Base-by-base conservation (phyloP, 768 basidiomycete genomes). In the Boletus pseudopeckii region DNA sequence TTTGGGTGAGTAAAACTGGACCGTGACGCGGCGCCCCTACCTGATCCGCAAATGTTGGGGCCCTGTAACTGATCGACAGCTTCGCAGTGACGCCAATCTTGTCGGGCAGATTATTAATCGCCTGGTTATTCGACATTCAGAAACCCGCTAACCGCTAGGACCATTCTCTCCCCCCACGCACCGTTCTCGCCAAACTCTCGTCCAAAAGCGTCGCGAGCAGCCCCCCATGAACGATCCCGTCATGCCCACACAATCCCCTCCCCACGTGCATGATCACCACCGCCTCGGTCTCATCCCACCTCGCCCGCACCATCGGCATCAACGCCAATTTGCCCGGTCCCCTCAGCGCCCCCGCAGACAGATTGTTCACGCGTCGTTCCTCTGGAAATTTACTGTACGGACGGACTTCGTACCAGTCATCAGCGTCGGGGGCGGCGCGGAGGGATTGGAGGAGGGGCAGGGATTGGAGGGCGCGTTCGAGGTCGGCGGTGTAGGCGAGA, bases 181-280 rank as follows among this genome's bases (percentile, higher is more conserved):
- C 95, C 62, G 83, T 88, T 55, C 96, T 75, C 51, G 86, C 86
- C 40, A 97, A 66, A 15, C 77, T 76, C 75, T 99, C 96, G 58
- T 99, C 96, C 51, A 97, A 68, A 17, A 98, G 70, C 2, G 93
- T 97, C 37, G 94, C 92, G 18, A 98, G 75, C 54, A 98, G 63
- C 1, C 96, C 96, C 0, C 96, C 96, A 62, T 99, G 96, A 3
- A 98, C 74, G 56, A 99, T 93, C 0, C 96, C 96, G 70, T 96
- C 93, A 57, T 96, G 88, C 4, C 91, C 95, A 64, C 96, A 98
- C 48, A 98, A 57, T 2, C 86, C 89, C 39, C 89, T 73, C 2
- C 96, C 96, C 2, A 97, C 75, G 62, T 98, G 96, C 2, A 94
- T 51, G 54, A 97, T 74, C 6, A 83, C 75, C 26, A 84, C 64